Base-by-base conservation (phyloP, 768 basidiomycete species). In the Collybia sordida region DNA sequence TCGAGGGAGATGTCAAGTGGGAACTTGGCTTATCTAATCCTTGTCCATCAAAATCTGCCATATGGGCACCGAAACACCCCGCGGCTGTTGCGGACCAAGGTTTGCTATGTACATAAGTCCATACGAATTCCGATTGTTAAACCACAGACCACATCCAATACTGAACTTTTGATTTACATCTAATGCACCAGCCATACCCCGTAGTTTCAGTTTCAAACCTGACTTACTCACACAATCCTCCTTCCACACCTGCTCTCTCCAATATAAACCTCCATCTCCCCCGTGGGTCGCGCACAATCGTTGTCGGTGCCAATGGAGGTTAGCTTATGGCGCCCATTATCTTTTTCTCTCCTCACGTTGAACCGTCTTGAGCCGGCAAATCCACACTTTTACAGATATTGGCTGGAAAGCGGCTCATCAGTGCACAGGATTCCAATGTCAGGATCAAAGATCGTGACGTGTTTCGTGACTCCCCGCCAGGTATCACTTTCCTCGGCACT, bases 301-400 rank as follows among this genome's bases (percentile, higher is more conserved):
- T 98, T 39, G 74, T 98, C 35, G 96, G 97, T 42, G 92, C 93
- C 18, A 98, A 98, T 64, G 96, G 96, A 69, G 94, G 93, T 90
- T 47, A 52, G 82, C 38, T 43, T 35, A 60, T 37, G n/a, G 24
- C 46, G 24, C 31, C 56, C 37, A 35, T 43, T 25, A 24, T 48
- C 24, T 23, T 31, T 51, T 49, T 47, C 17, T 50, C 23, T 31
- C 31, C 31, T 31, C 9, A 31, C 31, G 43, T 50, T 47, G 48
- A 62, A 42, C 56, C 57, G 15, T 27, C 47, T 45, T 21, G 57
- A 88, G 88, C 92, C 44, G 96, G 96, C 7, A 98, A 99, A 69
- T 95, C 93, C n/a, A 98, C 96, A 4, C 74, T 99, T 11, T 77
- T 99, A 15, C 90, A 96, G 61, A 88, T 98, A 49, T 78, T 98